Conservation (phyloP, 225 moss, liverwort and hornwort genomes). For the Pseudisothecium myosuroides region DNA sequence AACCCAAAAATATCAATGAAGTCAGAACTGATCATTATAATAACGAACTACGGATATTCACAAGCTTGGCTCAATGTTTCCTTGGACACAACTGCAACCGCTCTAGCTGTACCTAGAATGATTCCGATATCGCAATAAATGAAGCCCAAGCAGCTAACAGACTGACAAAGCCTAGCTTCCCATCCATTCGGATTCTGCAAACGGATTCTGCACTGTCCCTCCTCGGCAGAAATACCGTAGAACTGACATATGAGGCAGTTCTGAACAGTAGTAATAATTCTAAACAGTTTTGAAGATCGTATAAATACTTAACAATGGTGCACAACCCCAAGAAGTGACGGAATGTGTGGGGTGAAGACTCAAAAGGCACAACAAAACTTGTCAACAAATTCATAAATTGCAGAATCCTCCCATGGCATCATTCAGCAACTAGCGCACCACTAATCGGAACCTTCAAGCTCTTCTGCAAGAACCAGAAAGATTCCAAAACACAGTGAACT, state of each 20-base stretch:
- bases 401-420: neutral
- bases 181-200: neutral
- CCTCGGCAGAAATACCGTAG: neutral
- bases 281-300: neutral
- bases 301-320: too few relatives aligned
- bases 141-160: too few relatives aligned
- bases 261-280: neutral
- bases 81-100: neutral
- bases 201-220: neutral
- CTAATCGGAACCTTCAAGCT: neutral
- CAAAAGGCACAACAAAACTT: neutral
- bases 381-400: neutral
- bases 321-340: neutral
- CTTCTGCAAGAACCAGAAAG: neutral
- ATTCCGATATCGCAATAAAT: neutral
- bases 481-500: too few relatives aligned
- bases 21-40: neutral
- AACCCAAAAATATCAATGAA: neutral
- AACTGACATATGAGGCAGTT: neutral
- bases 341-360: neutral
- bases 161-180: neutral
- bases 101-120: too few relatives aligned
- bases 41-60: neutral
- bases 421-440: neutral
- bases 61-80: neutral